Evolutionary conservation across 2,329 filamentous ascomycete genomes (phyloP).

Genomic region (Fusarium tanahbumbuense): DNA sequence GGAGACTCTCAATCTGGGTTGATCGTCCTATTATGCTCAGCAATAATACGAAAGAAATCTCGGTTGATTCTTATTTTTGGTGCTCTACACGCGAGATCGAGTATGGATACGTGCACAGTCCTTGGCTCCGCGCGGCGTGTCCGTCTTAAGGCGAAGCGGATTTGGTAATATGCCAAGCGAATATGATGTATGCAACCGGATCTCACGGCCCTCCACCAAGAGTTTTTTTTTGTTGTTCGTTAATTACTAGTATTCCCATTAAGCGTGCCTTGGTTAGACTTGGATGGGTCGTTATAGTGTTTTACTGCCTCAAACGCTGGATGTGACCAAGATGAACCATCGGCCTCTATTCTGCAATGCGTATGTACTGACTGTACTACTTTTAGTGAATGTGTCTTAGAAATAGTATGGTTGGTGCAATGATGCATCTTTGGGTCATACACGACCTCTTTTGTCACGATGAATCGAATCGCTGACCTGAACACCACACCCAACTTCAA

Average conservation of each 20-base stretch:
- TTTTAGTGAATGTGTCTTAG: slow-evolving; percentile 15
- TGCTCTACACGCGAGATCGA: slow-evolving; percentile 2
- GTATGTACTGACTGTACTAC: not conserved
- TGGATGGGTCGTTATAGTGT: not conserved
- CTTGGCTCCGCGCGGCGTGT: slow-evolving; percentile 39
- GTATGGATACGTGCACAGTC: slow-evolving; percentile 24
- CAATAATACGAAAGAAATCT: slow-evolving; percentile 26
- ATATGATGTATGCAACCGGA: slow-evolving; percentile 41
- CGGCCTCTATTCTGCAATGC: not conserved
- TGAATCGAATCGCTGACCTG: slow-evolving; percentile 17
- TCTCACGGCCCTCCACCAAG: slow-evolving; percentile 42
- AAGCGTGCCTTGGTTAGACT: not conserved
- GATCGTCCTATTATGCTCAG: slow-evolving; percentile 14
- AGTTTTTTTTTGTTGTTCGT: slow-evolving; percentile 5
- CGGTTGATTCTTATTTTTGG: slow-evolving; percentile 40
- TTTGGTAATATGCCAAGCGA: slow-evolving; percentile 36
- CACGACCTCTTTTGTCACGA: slow-evolving; percentile 9
- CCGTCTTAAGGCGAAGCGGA: slow-evolving; percentile 37
- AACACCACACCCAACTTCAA: slow-evolving; percentile 27
- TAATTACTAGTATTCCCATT: slow-evolving; percentile 2
- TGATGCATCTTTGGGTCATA: slow-evolving; percentile 1
- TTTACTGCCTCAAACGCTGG: slow-evolving; percentile 18
- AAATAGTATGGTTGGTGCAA: slow-evolving; percentile 11
- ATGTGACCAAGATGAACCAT: slow-evolving; percentile 3
- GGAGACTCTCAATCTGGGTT: not conserved